Percentiles rank a stretch among this genome's conserved stretches.
phyloP scores from a whole-genome alignment of 306 rosid genomes.

The Dryas alaskensis region DNA sequence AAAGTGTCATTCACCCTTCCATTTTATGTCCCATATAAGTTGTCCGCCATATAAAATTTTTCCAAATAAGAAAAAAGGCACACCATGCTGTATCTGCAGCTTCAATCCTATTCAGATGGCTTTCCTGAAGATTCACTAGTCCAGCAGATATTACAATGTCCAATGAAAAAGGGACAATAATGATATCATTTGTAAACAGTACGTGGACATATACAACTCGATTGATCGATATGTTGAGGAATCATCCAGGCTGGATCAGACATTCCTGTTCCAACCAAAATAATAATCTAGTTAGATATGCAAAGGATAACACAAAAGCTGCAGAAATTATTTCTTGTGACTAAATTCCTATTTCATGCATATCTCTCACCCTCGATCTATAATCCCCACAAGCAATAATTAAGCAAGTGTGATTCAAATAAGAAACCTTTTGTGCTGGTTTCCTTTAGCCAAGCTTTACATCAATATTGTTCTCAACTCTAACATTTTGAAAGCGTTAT shows the following conservation, averaged over 20 bases:
- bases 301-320: neutral
- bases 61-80: conserved; percentile 14
- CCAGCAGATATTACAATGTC: conserved; percentile 24
- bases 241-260: conserved; percentile 14
- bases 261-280: conserved; percentile 1
- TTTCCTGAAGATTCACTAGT: conserved; percentile 31
- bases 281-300: conserved; percentile 1
- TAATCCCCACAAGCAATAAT: too few relatives aligned
- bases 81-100: conserved; percentile 14
- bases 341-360: too few relatives aligned
- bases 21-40: neutral
- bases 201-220: neutral
- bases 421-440: too few relatives aligned
- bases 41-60: neutral
- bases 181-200: neutral
- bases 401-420: too few relatives aligned
- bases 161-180: conserved; percentile 7
- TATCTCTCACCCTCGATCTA: too few relatives aligned
- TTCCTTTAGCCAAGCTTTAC: too few relatives aligned
- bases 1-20: too few relatives aligned
- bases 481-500: too few relatives aligned
- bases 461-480: too few relatives aligned
- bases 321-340: too few relatives aligned
- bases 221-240: conserved; percentile 1
- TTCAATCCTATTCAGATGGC: conserved; percentile 23